Conservation (phyloP, 805 yeast species). For the Lipomyces orientalis region DNA sequence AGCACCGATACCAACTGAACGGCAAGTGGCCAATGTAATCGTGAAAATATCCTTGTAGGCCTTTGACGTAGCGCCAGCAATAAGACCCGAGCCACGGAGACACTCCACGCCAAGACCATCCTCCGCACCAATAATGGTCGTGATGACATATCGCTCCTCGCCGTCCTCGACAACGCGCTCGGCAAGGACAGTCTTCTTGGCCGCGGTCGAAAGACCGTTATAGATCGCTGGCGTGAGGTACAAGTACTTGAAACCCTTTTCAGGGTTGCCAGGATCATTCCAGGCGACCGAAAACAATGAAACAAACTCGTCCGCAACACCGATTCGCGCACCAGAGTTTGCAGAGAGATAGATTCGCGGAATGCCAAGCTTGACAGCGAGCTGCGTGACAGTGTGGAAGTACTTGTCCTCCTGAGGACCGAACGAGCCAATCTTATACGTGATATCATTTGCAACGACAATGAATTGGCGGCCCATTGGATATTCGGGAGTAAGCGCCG, state of each 20-base stretch:
- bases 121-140: slow-evolving; percentile 87
- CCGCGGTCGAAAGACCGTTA: slow-evolving; percentile 54
- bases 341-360: slow-evolving; percentile 97
- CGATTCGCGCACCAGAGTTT: slow-evolving; percentile 98
- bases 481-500: slow-evolving; percentile 93
- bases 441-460: slow-evolving; percentile 94
- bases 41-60: slow-evolving; percentile 98
- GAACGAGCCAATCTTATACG: slow-evolving; percentile 97
- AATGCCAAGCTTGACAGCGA: slow-evolving; percentile 86
- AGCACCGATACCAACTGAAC: slow-evolving; percentile 99
- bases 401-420: slow-evolving; percentile 95
- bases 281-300: slow-evolving; percentile 91
- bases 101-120: slow-evolving; percentile 99
- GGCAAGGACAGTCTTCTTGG: slow-evolving; percentile 60
- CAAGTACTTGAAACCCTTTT: slow-evolving; percentile 88
- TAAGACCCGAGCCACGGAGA: slow-evolving; percentile 95
- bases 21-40: slow-evolving; percentile 96
- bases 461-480: slow-evolving; percentile 95
- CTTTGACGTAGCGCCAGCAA: slow-evolving; percentile 98
- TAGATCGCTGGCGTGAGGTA: slow-evolving; percentile 76
- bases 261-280: slow-evolving; percentile 76
- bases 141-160: slow-evolving; percentile 79
- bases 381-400: slow-evolving; percentile 90
- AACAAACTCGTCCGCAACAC: slow-evolving; percentile 94
- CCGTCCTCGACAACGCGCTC: slow-evolving; percentile 86